Evolutionary conservation across 257 asterid genomes (phyloP).

Genomic region (Cynanchum wilfordii): DNA sequence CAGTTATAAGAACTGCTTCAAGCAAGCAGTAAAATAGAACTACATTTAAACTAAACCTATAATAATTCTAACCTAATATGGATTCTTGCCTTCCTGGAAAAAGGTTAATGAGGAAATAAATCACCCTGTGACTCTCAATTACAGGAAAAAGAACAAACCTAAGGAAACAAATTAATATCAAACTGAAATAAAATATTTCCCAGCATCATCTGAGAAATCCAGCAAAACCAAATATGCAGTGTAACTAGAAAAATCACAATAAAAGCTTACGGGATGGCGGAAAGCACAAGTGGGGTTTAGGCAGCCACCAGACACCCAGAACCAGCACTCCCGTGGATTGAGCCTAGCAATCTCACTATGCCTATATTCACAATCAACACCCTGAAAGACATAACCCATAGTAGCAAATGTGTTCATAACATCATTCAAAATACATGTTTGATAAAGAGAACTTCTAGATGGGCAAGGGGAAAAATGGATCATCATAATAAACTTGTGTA

Average conservation of each 20-base stretch:
- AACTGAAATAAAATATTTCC: not conserved
- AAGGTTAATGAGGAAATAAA: not conserved
- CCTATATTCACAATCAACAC: constrained; percentile 40
- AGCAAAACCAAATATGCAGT: not conserved
- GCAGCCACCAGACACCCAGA: constrained; percentile 34
- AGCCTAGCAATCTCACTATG: constrained; percentile 45
- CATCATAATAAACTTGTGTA: not conserved
- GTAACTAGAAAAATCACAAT: not conserved
- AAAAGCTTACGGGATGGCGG: constrained; percentile 43
- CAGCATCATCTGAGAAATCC: not conserved
- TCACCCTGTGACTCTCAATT: not conserved
- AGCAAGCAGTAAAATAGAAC: too few species aligned
- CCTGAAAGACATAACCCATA: constrained; percentile 24
- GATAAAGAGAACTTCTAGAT: not conserved
- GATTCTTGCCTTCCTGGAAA: not conserved
- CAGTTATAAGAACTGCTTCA: too few species aligned
- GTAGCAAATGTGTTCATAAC: constrained; percentile 1
- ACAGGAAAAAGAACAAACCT: too few species aligned
- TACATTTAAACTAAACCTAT: not conserved
- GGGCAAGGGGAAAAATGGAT: not conserved
- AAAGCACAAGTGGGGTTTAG: constrained; percentile 36
- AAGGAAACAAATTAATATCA: not conserved
- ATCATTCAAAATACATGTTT: not conserved
- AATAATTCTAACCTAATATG: too few species aligned
- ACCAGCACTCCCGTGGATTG: constrained; percentile 47